Evolutionary conservation across 768 basidiomycete species (phyloP).

Genomic region (Suillus decipiens): DNA sequence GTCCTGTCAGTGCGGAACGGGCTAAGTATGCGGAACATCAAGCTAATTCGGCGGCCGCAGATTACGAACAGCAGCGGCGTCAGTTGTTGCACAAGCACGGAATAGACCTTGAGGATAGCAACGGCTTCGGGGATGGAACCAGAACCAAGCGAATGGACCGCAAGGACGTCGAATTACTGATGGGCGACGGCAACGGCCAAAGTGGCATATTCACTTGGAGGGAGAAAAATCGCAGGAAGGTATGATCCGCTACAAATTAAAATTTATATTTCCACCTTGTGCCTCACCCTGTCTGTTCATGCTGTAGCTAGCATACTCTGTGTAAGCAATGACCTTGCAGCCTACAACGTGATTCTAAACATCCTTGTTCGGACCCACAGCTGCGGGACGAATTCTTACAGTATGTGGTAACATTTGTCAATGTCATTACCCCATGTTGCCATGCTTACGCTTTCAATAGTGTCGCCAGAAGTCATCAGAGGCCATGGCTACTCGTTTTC

Average conservation of each 20-base stretch:
- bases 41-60: constrained; percentile 39
- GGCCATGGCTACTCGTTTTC: constrained; percentile 92
- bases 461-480: constrained; percentile 90
- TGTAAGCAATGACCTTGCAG: constrained; percentile 52
- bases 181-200: constrained; percentile 81
- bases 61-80: constrained; percentile 92
- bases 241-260: constrained; percentile 42
- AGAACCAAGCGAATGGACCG: constrained; percentile 80
- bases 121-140: constrained; percentile 62
- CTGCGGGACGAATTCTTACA: constrained; percentile 86
- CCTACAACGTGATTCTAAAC: constrained; percentile 17
- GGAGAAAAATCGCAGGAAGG: constrained; percentile 90
- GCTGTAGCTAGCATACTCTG: constrained; percentile 79
- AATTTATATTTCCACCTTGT: constrained; percentile 22
- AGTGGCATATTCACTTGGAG: constrained; percentile 93
- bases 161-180: constrained; percentile 79
- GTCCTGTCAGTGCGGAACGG: constrained; percentile 54
- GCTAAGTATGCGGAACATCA: constrained; percentile 10
- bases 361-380: constrained; percentile 44
- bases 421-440: constrained; percentile 24
- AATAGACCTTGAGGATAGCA: constrained; percentile 86
- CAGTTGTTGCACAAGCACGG: constrained; percentile 91
- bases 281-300: constrained; percentile 25
- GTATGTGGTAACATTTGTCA: constrained; percentile 46
- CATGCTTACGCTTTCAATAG: constrained; percentile 40